Percentiles rank a stretch among this genome's conserved stretches.
Conservation (phyloP, 257 asterid genomes). For the Scutellaria baicalensis region DNA sequence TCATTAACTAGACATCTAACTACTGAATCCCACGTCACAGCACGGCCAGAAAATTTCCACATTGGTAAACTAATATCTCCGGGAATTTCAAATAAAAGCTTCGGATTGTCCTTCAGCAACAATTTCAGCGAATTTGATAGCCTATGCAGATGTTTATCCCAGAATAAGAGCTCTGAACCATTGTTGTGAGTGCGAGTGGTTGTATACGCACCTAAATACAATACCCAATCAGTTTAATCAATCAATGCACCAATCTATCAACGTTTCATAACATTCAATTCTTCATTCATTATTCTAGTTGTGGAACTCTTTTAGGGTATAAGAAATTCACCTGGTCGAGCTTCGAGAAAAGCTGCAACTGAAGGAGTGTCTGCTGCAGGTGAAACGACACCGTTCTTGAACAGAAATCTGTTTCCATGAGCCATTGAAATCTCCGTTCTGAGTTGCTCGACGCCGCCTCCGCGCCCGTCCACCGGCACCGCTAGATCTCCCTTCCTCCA, state of each 20-base stretch:
- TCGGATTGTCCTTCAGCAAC: slow-evolving; percentile 40
- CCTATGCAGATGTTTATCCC: slow-evolving; percentile 74
- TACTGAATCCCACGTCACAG: slow-evolving; percentile 43
- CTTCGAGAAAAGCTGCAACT: slow-evolving; percentile 66
- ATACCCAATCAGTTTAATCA: neutral
- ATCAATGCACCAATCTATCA: neutral
- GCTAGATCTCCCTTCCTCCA: too few species aligned
- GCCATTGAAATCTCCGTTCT: too few species aligned
- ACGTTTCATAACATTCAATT: neutral
- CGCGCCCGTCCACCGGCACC: too few species aligned
- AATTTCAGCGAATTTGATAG: slow-evolving; percentile 59
- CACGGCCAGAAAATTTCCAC: slow-evolving; percentile 20
- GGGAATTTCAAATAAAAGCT: slow-evolving; percentile 33
- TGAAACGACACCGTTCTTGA: slow-evolving; percentile 54
- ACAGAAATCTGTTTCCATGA: slow-evolving; percentile 35
- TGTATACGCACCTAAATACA: slow-evolving; percentile 81
- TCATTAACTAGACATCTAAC: slow-evolving; percentile 48
- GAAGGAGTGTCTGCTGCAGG: slow-evolving; percentile 45
- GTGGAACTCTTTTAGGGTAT: neutral
- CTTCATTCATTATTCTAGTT: neutral
- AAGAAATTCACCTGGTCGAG: slow-evolving; percentile 51
- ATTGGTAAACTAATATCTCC: slow-evolving; percentile 4
- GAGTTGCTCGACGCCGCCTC: too few species aligned
- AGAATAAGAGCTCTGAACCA: slow-evolving; percentile 61
- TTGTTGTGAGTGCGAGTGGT: slow-evolving; percentile 82